These are phyloP conservation scores for Geotrichum phurueaensis DNA, from an alignment of 1,139 yeast genomes.

Conservation along the genomic window DNA sequence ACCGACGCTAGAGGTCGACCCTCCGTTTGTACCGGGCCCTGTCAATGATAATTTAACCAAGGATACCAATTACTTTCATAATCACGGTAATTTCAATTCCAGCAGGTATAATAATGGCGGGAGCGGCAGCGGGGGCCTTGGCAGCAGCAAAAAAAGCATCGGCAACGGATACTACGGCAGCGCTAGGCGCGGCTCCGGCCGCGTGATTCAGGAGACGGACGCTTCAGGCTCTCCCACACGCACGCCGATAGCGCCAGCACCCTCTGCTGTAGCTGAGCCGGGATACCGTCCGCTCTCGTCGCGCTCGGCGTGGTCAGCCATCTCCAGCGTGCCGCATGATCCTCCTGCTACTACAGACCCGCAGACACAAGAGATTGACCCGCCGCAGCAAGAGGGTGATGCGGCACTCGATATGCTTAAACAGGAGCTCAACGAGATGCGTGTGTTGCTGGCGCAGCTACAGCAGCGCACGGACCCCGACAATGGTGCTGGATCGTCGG, in stretches of 20 bases:
- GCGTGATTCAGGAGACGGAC: background rate
- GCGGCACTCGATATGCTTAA: background rate
- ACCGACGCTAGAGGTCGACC: background rate
- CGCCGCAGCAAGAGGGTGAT: background rate
- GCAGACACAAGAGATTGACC: background rate
- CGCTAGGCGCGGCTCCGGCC: conserved; percentile 1
- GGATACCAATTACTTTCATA: background rate
- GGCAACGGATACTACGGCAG: background rate
- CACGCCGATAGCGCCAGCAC: background rate
- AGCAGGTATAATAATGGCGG: background rate
- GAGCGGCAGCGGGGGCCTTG: background rate
- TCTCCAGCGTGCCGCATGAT: background rate
- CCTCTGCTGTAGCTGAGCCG: background rate
- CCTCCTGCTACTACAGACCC: background rate
- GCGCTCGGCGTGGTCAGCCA: background rate
- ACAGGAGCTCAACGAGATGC: background rate
- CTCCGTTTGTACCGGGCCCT: background rate
- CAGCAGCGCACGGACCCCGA: background rate
- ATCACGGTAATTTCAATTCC: background rate
- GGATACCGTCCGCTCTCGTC: background rate
- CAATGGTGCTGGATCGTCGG: background rate
- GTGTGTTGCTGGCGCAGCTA: background rate
- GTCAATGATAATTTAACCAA: background rate
- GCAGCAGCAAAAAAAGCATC: background rate
- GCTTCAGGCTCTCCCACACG: background rate